Percentiles rank a stretch among this genome's conserved stretches.
Evolutionary conservation across 805 yeast genomes (phyloP).

Genomic region (fission yeast (Schizosaccharomyces pombe)): ASM294v3 CU329670.1:4835501-4836000

Average conservation of each 20-base stretch:
- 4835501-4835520: conserved; percentile 14
- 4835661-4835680: conserved; percentile 94
- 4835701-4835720: background rate
- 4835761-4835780: background rate
- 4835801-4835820: too few species aligned
- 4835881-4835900: too few species aligned
- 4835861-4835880: too few species aligned
- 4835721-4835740: too few species aligned
- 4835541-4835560: conserved; percentile 62
- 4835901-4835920: background rate
- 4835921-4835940: conserved; percentile 9
- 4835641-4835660: conserved; percentile 85
- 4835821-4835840: too few species aligned
- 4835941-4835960: background rate
- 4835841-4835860: too few species aligned
- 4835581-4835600: conserved; percentile 81
- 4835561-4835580: conserved; percentile 99
- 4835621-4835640: conserved; percentile 81
- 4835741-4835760: too few species aligned
- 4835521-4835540: conserved; percentile 12
- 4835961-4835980: too few species aligned
- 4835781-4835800: too few species aligned
- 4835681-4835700: conserved; percentile 34
- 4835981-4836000: too few species aligned
- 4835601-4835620: conserved; percentile 45